Evolutionary conservation across 176 grass and related monocot species (phyloP), one percentile per base, ranked within the genome.

Genomic region (Pharus latifolius): DNA sequence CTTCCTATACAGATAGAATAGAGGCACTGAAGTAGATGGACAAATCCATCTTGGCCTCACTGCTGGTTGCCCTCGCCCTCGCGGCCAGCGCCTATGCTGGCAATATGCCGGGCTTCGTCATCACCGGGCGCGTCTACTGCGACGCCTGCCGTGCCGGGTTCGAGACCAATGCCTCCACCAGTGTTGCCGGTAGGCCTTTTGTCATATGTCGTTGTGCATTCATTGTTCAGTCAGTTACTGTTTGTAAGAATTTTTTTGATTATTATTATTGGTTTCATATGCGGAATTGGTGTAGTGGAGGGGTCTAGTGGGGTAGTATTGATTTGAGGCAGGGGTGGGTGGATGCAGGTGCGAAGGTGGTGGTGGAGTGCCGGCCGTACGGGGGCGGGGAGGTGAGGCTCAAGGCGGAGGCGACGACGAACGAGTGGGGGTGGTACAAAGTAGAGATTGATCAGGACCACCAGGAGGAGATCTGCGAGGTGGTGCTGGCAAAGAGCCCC

Each of bases 141-240:
- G 91, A 95, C 83, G 82, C 91, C 6, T 95, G 87, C 87, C 87
- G 87, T 58, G 83, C 87, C 9, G 91, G 91, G 17, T 95, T 95
- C 56, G 80, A 82, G 67, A 90, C 91, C 44, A 87, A 78, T 43
- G 40, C 78, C 5, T 90, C 91, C 1, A 15, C 26, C 22, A 57
- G 19, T 35, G 6, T 88, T 4, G 12, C 43, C 13, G 89, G 89
- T 90, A 65, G 58, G n/a, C n/a, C n/a, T n/a, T n/a, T n/a, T n/a
- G n/a, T n/a, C n/a, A n/a, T n/a, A n/a, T n/a, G n/a, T n/a, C n/a
- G n/a, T n/a, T n/a, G n/a, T n/a, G n/a, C n/a, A n/a, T n/a, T n/a
- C n/a, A n/a, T n/a, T n/a, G n/a, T n/a, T n/a, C n/a, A n/a, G n/a
- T n/a, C n/a, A n/a, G n/a, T n/a, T n/a, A n/a, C n/a, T n/a, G n/a